phyloP scores from a whole-genome alignment of 2,329 filamentous ascomycete species.

The Colletotrichum agaves region DNA sequence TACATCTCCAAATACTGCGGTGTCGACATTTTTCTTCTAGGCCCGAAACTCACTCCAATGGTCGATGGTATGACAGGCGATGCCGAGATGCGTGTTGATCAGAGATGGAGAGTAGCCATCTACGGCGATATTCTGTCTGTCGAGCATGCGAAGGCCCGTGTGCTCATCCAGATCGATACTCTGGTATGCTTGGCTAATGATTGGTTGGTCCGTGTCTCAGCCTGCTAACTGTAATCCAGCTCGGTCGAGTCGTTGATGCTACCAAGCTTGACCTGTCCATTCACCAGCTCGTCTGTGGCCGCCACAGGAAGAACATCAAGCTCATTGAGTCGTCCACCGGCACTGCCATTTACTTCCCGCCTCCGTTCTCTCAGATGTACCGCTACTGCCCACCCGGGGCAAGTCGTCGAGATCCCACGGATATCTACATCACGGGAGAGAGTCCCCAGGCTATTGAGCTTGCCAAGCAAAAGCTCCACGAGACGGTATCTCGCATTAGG shows the following conservation, averaged over 20 bases:
- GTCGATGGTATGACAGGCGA: conserved; percentile 80
- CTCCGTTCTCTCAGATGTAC: conserved; percentile 91
- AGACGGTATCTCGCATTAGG: conserved; percentile 83
- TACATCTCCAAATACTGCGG: conserved; percentile 88
- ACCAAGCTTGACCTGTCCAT: conserved; percentile 86
- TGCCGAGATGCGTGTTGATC: conserved; percentile 85
- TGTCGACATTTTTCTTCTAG: conserved; percentile 95
- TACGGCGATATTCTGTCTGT: conserved; percentile 95
- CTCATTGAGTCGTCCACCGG: conserved; percentile 94
- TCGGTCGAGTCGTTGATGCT: conserved; percentile 79
- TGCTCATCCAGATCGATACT: conserved; percentile 97
- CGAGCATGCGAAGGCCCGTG: conserved; percentile 95
- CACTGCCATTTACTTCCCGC: conserved; percentile 98
- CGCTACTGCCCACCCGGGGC: conserved; percentile 88
- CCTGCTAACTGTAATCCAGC: conserved; percentile 54
- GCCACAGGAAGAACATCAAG: conserved; percentile 97
- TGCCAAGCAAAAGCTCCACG: conserved; percentile 91
- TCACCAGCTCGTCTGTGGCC: conserved; percentile 92
- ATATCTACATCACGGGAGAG: conserved; percentile 96
- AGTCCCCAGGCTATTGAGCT: conserved; percentile 83
- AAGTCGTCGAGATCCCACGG: conserved; percentile 82
- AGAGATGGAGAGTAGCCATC: conserved; percentile 91
- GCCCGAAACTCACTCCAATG: conserved; percentile 86
- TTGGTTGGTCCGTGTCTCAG: neutral
- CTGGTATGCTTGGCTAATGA: conserved; percentile 65